Conservation (phyloP, 2,329 filamentous ascomycete species). For the Gremmenia infestans region DNA sequence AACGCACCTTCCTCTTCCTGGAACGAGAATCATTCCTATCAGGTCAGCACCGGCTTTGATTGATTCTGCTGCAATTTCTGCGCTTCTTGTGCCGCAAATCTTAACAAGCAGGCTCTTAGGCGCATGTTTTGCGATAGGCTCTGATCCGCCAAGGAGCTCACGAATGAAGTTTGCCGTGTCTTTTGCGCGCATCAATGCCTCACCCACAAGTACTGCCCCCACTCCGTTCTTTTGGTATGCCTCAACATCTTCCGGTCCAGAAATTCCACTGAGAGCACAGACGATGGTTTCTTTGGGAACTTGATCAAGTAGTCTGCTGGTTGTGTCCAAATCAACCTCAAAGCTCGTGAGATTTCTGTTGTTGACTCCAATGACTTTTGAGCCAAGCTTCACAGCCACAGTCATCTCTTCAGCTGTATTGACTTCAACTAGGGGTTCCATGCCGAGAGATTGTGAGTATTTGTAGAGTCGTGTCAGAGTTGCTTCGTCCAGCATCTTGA, state of each 20-base stretch:
- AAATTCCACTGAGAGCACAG: conserved; percentile 92
- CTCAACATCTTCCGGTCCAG: conserved; percentile 79
- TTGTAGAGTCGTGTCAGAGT: conserved; percentile 74
- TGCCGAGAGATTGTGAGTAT: conserved; percentile 84
- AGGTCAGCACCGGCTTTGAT: conserved; percentile 85
- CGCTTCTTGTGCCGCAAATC: conserved; percentile 86
- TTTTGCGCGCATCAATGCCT: conserved; percentile 88
- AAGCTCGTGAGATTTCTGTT: conserved; percentile 96
- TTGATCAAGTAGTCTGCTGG: conserved; percentile 79
- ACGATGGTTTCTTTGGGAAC: conserved; percentile 83
- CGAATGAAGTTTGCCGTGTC: conserved; percentile 80
- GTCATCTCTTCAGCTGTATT: conserved; percentile 93
- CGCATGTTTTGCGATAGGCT: conserved; percentile 32
- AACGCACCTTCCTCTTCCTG: conserved; percentile 74
- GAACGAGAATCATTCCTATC: conserved; percentile 87
- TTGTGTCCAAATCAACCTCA: conserved; percentile 91
- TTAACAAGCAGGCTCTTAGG: conserved; percentile 67
- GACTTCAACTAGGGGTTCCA: conserved; percentile 97
- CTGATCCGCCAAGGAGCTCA: conserved; percentile 64
- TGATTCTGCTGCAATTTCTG: conserved; percentile 74
- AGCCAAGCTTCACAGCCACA: conserved; percentile 76
- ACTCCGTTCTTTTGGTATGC: conserved; percentile 86
- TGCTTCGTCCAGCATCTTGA: conserved; percentile 87
- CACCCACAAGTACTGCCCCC: conserved; percentile 87
- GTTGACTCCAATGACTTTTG: conserved; percentile 93